Conservation (phyloP, 306 rosid genomes). For the Quercus agrifolia region DNA sequence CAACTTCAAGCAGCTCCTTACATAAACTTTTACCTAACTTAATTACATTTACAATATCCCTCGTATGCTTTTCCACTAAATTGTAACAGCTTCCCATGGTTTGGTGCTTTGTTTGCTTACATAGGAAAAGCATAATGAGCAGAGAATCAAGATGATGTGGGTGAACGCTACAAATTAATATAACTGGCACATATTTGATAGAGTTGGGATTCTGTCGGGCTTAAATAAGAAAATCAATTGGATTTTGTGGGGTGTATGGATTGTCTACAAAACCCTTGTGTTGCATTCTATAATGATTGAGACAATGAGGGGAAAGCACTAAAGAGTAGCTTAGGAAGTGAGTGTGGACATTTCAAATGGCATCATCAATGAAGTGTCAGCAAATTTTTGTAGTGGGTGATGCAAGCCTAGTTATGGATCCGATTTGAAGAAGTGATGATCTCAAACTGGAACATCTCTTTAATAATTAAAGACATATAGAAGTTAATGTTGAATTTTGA, state of each 20-base stretch:
- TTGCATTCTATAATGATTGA: background rate
- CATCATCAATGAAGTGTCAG: too few species aligned
- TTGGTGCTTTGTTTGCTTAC: background rate
- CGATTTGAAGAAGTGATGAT: too few species aligned
- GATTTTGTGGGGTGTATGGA: background rate
- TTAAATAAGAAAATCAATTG: background rate
- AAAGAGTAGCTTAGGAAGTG: background rate
- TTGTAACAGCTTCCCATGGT: background rate
- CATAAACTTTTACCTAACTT: too few species aligned
- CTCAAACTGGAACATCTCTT: too few species aligned
- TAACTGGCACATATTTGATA: background rate
- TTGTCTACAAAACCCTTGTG: background rate
- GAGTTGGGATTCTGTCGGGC: background rate
- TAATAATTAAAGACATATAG: too few species aligned
- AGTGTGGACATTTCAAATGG: too few species aligned
- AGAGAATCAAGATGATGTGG: background rate
- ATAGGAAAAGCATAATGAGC: background rate
- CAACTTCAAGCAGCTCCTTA: too few species aligned
- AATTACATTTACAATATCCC: too few species aligned
- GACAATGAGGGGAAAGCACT: background rate
- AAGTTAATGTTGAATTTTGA: too few species aligned
- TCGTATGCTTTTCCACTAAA: too few species aligned
- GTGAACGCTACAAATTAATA: background rate
- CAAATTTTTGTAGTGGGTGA: too few species aligned
- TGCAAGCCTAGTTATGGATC: too few species aligned